Evolutionary conservation across 306 rosid species (phyloP), one percentile per base, ranked within the genome.

Genomic region (Inga oerstediana): DNA sequence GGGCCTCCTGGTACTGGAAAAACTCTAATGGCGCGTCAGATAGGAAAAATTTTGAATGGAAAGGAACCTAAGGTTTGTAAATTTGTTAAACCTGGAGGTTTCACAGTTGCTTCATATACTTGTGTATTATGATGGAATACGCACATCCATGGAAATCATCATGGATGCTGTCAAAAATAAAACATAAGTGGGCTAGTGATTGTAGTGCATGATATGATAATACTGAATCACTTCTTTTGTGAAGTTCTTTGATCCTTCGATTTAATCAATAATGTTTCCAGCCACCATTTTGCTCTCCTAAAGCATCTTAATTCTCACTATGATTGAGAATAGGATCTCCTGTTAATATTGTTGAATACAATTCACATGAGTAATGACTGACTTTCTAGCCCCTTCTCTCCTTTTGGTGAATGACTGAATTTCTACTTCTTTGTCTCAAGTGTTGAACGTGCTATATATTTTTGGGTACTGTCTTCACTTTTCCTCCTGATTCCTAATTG

Each of bases 1-100:
- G 99, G 99, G 62, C 99, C 99, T 61, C 99, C 99, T 91, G 99
- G 99, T 75, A 96, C 99, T 81, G 99, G 99, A 72, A 96, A 96
- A 87, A 96, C 99, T 80, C 99, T 97, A 68, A 97, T 97, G 91
- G 99, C 99, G n/a, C 97, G 99, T 74, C 99, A 97, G 92, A 97
- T 97, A 83, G 99, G 99, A 83, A 94, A 94, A 88, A 81, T 97
- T 89, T 84, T 97, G 91, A 90, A 97, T 71, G 99, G 99, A 79
- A 94, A 88, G 87, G 99, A 97, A 74, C 99, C 99, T 52, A 97
- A 97, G 99, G 98, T 97, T 85, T 83, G 88, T 51, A 80, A 78
- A 82, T 80, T 74, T 39, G 43, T 39, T 54, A 17, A 54, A 19
- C 10, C 61, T 54, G 61, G 78, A 96, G 98, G 97, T 93, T 83